Evolutionary conservation across 805 yeast genomes (phyloP).

Genomic region (Isabelozyma gotoi): DNA sequence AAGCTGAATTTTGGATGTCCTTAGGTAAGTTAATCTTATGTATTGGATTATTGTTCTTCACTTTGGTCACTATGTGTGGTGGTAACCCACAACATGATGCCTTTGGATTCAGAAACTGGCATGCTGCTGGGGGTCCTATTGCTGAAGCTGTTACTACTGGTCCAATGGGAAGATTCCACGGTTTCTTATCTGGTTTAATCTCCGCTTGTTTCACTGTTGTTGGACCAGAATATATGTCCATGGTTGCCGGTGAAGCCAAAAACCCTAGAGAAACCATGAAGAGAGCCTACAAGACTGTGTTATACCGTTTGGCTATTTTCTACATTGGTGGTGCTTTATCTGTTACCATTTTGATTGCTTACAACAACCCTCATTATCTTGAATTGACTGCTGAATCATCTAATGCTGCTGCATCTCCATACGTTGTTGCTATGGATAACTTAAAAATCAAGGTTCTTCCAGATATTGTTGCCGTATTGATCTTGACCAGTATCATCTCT

Average conservation of each 20-base stretch:
- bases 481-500: slow-evolving; percentile 45
- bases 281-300: slow-evolving; percentile 40
- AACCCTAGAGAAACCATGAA: slow-evolving; percentile 43
- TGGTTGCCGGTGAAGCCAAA: slow-evolving; percentile 44
- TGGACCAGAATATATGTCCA: slow-evolving; percentile 45
- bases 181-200: slow-evolving; percentile 38
- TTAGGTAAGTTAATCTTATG: slow-evolving; percentile 37
- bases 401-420: slow-evolving; percentile 63
- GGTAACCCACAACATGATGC: slow-evolving; percentile 35
- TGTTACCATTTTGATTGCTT: slow-evolving; percentile 38
- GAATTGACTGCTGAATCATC: slow-evolving; percentile 36
- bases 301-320: slow-evolving; percentile 42
- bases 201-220: slow-evolving; percentile 40
- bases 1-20: slow-evolving; percentile 47
- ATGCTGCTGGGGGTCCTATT: slow-evolving; percentile 36
- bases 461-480: slow-evolving; percentile 43
- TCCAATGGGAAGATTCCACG: slow-evolving; percentile 38
- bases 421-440: slow-evolving; percentile 51
- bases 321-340: slow-evolving; percentile 45
- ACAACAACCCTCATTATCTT: slow-evolving; percentile 26
- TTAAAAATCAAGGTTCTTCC: slow-evolving; percentile 43
- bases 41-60: slow-evolving; percentile 37
- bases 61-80: slow-evolving; percentile 37
- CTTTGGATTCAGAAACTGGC: slow-evolving; percentile 35
- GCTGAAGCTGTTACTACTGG: slow-evolving; percentile 40